A percentile compares a stretch with the other conserved stretches of the same genome.
These are phyloP conservation scores for Allomyces macrogynus DNA, from an alignment of 192 early-diverging fungal species.

Conservation along the genomic window DNA sequence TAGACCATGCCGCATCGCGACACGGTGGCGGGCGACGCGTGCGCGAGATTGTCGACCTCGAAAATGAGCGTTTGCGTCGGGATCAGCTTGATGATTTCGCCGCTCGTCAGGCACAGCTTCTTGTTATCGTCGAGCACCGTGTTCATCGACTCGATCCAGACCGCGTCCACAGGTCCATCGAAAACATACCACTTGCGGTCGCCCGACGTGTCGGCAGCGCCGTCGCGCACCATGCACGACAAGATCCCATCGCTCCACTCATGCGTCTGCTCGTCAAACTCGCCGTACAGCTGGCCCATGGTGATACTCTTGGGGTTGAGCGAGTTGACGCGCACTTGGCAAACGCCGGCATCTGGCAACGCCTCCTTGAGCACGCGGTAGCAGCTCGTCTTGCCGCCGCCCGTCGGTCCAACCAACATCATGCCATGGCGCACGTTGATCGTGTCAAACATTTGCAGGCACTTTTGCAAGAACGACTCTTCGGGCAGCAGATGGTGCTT, in stretches of 20 bases:
- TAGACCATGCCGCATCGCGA: constrained; percentile 99
- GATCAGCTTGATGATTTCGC: constrained; percentile 85
- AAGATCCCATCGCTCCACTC: constrained; percentile 99
- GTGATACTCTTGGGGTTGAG: constrained; percentile 97
- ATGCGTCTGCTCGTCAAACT: constrained; percentile 85
- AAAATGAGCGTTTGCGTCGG: constrained; percentile 96
- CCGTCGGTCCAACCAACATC: constrained; percentile 98
- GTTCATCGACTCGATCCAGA: constrained; percentile 99
- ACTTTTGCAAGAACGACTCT: constrained; percentile 82
- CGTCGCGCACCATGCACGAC: constrained; percentile 88
- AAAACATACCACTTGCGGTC: constrained; percentile 99
- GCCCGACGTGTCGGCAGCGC: constrained; percentile 78
- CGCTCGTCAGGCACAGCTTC: constrained; percentile 91
- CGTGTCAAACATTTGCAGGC: constrained; percentile 92
- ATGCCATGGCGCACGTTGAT: constrained; percentile 95
- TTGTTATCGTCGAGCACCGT: constrained; percentile 95
- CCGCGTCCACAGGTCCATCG: constrained; percentile 98
- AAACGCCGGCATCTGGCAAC: constrained; percentile 60
- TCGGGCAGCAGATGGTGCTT: constrained; percentile 53
- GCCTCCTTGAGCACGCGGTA: constrained; percentile 87
- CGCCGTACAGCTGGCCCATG: constrained; percentile 92
- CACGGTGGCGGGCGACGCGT: constrained; percentile 94
- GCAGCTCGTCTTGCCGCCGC: constrained; percentile 85
- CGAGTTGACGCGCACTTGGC: constrained; percentile 76
- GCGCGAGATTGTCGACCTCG: constrained; percentile 90